Conservation (phyloP, 164 flowering plant genomes). For the Aristolochia contorta region DNA sequence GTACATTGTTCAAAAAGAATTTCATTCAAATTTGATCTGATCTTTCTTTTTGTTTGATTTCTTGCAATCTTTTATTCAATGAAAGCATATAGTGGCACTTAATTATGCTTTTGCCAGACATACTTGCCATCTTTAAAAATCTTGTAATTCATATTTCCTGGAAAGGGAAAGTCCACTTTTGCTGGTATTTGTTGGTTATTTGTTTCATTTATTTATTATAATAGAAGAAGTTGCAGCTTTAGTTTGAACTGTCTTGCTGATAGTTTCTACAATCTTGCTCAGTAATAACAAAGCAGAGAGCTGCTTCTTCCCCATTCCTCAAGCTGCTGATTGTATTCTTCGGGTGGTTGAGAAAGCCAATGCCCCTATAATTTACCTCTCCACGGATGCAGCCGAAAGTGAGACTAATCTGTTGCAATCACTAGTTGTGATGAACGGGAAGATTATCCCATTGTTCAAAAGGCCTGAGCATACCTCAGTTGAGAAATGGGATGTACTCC, state of each 20-base stretch:
- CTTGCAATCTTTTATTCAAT: no score
- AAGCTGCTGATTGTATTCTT: constrained; percentile 88
- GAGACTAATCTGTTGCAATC: constrained; percentile 88
- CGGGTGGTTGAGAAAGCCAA: constrained; percentile 62
- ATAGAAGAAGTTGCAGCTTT: background rate
- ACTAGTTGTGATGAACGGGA: constrained; percentile 52
- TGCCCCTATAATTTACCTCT: constrained; percentile 86
- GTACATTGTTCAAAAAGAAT: no score
- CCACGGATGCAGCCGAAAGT: constrained; percentile 98
- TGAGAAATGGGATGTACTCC: constrained; percentile 96
- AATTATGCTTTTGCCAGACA: no score
- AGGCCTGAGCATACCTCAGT: constrained; percentile 76
- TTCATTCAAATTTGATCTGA: no score
- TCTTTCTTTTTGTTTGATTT: no score
- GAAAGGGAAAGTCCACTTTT: no score
- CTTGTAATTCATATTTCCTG: no score
- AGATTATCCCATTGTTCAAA: constrained; percentile 69
- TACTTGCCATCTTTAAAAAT: no score
- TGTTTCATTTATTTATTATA: background rate
- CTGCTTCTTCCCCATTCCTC: constrained; percentile 95
- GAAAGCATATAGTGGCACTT: no score
- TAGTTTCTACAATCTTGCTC: constrained; percentile 13
- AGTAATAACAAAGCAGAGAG: constrained; percentile 85
- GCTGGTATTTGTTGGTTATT: background rate
- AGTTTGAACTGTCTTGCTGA: background rate